Conservation (phyloP, 805 yeast species). For the Blastobotrys muscicola region DNA sequence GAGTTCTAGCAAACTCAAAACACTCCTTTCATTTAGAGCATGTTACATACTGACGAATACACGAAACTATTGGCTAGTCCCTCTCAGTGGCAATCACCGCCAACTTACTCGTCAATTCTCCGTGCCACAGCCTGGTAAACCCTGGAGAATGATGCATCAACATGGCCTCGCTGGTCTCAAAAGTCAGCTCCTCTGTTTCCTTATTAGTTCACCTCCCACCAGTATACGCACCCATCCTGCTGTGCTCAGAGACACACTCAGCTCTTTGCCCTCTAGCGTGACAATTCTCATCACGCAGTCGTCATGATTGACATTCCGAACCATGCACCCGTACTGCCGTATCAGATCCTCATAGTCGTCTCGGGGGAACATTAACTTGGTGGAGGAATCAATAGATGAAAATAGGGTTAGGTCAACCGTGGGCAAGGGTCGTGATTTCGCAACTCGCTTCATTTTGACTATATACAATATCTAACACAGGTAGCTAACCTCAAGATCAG, state of each 20-base stretch:
- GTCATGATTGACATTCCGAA: slow-evolving; percentile 1
- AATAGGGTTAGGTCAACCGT: background rate
- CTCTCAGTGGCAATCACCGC: slow-evolving; percentile 3
- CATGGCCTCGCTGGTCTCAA: slow-evolving; percentile 26
- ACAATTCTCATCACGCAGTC: slow-evolving; percentile 3
- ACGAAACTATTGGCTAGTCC: background rate
- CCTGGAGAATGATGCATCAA: slow-evolving; percentile 21
- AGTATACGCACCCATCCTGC: slow-evolving; percentile 11
- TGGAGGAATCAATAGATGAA: background rate
- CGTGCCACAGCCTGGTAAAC: slow-evolving; percentile 17
- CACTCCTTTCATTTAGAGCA: slow-evolving; percentile 1
- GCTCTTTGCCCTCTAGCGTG: slow-evolving; percentile 13
- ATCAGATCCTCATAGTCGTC: slow-evolving; percentile 7
- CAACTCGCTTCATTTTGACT: no score
- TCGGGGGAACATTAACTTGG: background rate
- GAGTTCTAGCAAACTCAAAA: background rate
- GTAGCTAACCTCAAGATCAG: background rate
- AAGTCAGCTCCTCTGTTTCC: slow-evolving; percentile 7
- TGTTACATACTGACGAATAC: background rate
- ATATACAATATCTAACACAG: background rate
- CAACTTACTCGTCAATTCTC: slow-evolving; percentile 6
- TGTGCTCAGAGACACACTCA: slow-evolving; percentile 5
- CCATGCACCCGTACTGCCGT: slow-evolving; percentile 6
- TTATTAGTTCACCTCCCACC: slow-evolving; percentile 7
- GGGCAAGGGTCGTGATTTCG: background rate